These are phyloP conservation scores for Sporothrix protearum DNA, from an alignment of 2,329 filamentous ascomycete genomes.

Conservation along the genomic window DNA sequence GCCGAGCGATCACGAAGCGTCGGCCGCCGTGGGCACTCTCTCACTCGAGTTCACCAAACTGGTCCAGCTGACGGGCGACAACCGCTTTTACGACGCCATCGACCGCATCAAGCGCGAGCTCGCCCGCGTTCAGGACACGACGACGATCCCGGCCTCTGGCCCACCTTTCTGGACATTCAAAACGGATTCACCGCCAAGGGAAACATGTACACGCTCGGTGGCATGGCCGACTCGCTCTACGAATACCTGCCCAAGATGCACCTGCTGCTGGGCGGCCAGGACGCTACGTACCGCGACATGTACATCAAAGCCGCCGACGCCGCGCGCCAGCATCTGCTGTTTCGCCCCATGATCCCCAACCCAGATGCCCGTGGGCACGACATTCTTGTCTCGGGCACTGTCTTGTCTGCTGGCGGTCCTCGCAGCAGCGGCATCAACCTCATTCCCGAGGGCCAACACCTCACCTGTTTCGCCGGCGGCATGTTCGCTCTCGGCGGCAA, in stretches of 20 bases:
- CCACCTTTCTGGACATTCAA: slow-evolving; percentile 58
- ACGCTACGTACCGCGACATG: slow-evolving; percentile 59
- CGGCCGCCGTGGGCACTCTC: slow-evolving; percentile 53
- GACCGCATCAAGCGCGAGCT: slow-evolving; percentile 69
- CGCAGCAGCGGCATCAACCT: slow-evolving; percentile 28
- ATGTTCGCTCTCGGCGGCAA: slow-evolving; percentile 47
- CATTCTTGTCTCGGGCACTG: slow-evolving; percentile 58
- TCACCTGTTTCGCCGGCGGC: slow-evolving; percentile 48
- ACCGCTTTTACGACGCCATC: slow-evolving; percentile 72
- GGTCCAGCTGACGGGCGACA: slow-evolving; percentile 63
- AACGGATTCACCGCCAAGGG: slow-evolving; percentile 36
- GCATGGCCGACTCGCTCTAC: slow-evolving; percentile 53
- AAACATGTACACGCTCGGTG: slow-evolving; percentile 44
- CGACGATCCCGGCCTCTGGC: slow-evolving; percentile 73
- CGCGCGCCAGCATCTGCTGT: slow-evolving; percentile 61
- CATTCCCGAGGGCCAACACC: slow-evolving; percentile 41
- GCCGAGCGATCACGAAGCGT: slow-evolving; percentile 38
- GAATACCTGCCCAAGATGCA: slow-evolving; percentile 62
- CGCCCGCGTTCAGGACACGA: slow-evolving; percentile 63
- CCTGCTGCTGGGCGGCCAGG: slow-evolving; percentile 61
- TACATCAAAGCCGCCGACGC: slow-evolving; percentile 60
- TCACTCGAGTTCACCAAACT: slow-evolving; percentile 68
- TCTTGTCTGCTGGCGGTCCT: slow-evolving; percentile 27
- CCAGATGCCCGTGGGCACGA: slow-evolving; percentile 45
- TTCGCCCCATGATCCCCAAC: slow-evolving; percentile 61